A percentile compares a stretch with the other conserved stretches of the same genome.
These are phyloP conservation scores for Chrysoporthe deuterocubensis DNA, from an alignment of 2,329 filamentous ascomycete species.

Conservation along the genomic window DNA sequence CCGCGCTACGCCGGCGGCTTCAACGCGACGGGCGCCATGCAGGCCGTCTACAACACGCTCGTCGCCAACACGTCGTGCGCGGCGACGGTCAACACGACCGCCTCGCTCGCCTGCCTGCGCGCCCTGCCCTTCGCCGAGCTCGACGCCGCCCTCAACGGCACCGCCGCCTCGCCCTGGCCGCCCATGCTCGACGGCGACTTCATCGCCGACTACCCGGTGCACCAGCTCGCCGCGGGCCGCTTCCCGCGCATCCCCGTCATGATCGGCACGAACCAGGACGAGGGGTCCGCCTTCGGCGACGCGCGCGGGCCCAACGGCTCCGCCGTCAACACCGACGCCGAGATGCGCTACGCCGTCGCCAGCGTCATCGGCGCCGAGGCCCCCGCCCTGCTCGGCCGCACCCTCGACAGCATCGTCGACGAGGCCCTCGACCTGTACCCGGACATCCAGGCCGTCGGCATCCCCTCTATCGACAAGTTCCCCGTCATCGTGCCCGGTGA, in stretches of 20 bases:
- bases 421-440: slow-evolving; percentile 25
- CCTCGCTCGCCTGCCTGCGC: slow-evolving; percentile 32
- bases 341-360: slow-evolving; percentile 26
- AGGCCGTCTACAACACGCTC: slow-evolving; percentile 36
- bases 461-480: slow-evolving; percentile 25
- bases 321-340: slow-evolving; percentile 20
- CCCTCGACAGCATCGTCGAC: slow-evolving; percentile 18
- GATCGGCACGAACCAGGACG: slow-evolving; percentile 27
- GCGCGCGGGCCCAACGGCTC: slow-evolving; percentile 21
- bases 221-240: slow-evolving; percentile 19
- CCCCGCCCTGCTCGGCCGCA: slow-evolving; percentile 16
- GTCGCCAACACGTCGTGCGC: slow-evolving; percentile 36
- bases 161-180: slow-evolving; percentile 15
- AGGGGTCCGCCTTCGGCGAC: slow-evolving; percentile 21
- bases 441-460: slow-evolving; percentile 22
- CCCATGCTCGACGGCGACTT: slow-evolving; percentile 31
- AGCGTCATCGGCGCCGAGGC: slow-evolving; percentile 16
- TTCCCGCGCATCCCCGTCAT: slow-evolving; percentile 24
- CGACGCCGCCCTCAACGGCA: slow-evolving; percentile 28
- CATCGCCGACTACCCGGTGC: slow-evolving; percentile 24
- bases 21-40: slow-evolving; percentile 37
- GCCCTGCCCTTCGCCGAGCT: slow-evolving; percentile 26
- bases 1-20: slow-evolving; percentile 38
- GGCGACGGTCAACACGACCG: slow-evolving; percentile 33
- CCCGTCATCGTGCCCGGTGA: slow-evolving; percentile 22